Base-by-base conservation (phyloP, 805 yeast species). In the Kurtzmaniella cleridarum region DNA sequence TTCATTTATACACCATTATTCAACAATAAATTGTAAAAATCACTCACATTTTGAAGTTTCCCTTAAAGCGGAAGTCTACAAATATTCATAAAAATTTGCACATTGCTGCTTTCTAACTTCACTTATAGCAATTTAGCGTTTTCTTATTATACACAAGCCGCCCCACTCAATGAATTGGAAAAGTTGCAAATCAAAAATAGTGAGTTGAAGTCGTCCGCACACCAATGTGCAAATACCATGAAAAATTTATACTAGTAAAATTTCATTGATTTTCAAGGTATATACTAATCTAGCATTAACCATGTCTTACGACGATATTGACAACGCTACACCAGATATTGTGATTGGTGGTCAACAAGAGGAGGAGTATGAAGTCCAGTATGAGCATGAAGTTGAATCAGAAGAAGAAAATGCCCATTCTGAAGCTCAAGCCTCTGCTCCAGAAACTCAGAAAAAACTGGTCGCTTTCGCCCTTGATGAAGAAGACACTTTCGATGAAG, bases 251-350 rank as follows among this genome's bases (percentile, higher is more conserved):
- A 27, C 13, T n/a, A 12, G 5, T 12, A 27, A 27, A 27, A n/a
- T 27, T 13, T 13, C 30, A 27, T 27, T 27, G 30, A 13, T 27
- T 12, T 27, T n/a, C 30, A 13, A 27, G 15, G 30, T 27, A 12
- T n/a, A 12, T 5, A 27, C 30, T 12, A 20, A 20, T 5, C 24
- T 20, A 20, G 24, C 24, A 20, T 20, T 20, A 49, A 55, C 32
- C 39, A 82, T 83, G 90, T 77, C 88, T 46, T 67, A 68, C 69
- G 84, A 74, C 60, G 90, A 87, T 68, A 73, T 87, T 54, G 89
- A 87, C 62, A 87, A 80, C 63, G 89, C 83, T 42, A 81, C 81
- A 50, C 96, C 96, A 33, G 85, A 82, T 59, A 81, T 89, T 54
- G 80, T 89, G 50, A 84, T 87, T 59, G 81, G 81, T 14, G 73